phyloP scores from a whole-genome alignment of 2,329 filamentous ascomycete species.

The Diplodia scrobiculata region DNA sequence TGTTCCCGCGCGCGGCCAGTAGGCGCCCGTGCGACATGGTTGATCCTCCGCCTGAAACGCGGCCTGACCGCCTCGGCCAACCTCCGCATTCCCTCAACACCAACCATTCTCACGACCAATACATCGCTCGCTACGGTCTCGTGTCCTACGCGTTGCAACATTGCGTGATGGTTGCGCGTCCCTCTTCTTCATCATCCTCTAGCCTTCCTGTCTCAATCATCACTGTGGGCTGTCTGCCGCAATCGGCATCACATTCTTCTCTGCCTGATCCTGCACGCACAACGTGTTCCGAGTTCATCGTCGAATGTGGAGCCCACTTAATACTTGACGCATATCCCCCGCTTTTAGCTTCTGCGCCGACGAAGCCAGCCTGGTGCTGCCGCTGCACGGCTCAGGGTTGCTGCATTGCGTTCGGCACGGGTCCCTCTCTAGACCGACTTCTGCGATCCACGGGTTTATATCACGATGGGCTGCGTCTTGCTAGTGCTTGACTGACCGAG shows the following conservation, averaged over 20 bases:
- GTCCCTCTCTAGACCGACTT: neutral
- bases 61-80: slow-evolving; percentile 13
- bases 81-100: slow-evolving; percentile 17
- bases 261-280: neutral
- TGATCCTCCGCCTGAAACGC: slow-evolving; percentile 11
- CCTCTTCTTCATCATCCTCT: neutral
- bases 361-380: neutral
- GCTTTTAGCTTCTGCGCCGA: neutral
- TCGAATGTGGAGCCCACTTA: no score
- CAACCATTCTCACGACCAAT: neutral
- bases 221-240: neutral
- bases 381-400: neutral
- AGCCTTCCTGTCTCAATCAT: neutral
- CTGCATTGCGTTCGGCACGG: neutral
- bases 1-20: slow-evolving; percentile 1
- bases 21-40: slow-evolving; percentile 16
- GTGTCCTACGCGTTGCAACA: slow-evolving; percentile 5
- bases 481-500: neutral
- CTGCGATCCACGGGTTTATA: neutral
- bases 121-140: neutral
- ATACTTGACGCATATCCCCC: neutral
- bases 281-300: no score
- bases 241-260: neutral
- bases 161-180: slow-evolving; percentile 11
- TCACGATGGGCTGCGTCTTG: neutral